Conservation (phyloP, 2,329 filamentous ascomycete genomes). For the Lachnellula hyalina region DNA sequence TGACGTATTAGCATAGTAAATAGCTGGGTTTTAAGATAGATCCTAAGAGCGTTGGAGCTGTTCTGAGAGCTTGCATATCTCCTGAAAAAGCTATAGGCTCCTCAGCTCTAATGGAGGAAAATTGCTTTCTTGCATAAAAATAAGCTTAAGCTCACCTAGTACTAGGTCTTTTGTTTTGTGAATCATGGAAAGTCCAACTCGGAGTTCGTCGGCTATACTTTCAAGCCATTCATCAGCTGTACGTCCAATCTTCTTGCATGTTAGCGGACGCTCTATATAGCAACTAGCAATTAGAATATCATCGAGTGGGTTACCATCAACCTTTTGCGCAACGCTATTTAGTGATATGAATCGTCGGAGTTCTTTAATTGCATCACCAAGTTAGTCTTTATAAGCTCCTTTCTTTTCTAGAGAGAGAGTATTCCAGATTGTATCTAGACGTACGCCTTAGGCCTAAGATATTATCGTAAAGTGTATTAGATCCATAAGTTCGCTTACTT, state of each 20-base stretch:
- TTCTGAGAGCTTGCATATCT: too few relatives aligned
- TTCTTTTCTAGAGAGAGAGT: slow-evolving; percentile 9
- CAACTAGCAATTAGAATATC: slow-evolving; percentile 9
- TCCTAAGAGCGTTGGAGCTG: too few relatives aligned
- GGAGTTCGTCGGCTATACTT: slow-evolving; percentile 10
- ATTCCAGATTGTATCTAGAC: slow-evolving; percentile 9
- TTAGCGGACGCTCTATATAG: not conserved
- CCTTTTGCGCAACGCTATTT: slow-evolving; percentile 1
- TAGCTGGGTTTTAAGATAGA: too few relatives aligned
- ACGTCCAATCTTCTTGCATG: slow-evolving; percentile 11
- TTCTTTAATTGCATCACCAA: slow-evolving; percentile 4
- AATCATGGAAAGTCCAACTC: slow-evolving; percentile 4
- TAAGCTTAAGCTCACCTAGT: not conserved
- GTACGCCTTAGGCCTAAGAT: slow-evolving; percentile 10
- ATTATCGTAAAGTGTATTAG: slow-evolving; percentile 9
- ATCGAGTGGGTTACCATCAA: slow-evolving; percentile 7
- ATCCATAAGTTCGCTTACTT: slow-evolving; percentile 9
- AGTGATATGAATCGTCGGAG: slow-evolving; percentile 12
- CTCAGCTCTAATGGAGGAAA: too few relatives aligned
- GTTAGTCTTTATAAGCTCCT: slow-evolving; percentile 5
- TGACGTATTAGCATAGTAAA: not conserved
- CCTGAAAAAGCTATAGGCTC: too few relatives aligned
- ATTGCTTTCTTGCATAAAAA: too few relatives aligned
- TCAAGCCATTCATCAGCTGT: slow-evolving; percentile 14
- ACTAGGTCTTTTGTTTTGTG: slow-evolving; percentile 8